Conservation (phyloP, 305 asterid species). For the Solanum hybrid region DNA sequence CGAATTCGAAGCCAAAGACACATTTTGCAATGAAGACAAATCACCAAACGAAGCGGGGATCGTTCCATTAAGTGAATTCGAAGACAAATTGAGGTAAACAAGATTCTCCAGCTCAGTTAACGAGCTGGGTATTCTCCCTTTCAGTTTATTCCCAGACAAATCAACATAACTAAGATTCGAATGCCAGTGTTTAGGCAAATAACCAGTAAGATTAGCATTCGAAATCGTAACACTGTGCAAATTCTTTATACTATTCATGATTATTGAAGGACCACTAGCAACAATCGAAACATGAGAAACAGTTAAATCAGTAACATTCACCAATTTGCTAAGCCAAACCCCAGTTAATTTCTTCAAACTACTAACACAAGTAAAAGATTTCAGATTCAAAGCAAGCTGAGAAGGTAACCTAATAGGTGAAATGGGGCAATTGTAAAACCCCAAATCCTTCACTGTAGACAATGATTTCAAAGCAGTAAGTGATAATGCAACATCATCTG, state of each 20-base stretch:
- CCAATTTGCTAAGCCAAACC: conserved; percentile 53
- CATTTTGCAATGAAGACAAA: conserved; percentile 37
- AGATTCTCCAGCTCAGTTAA: conserved; percentile 56
- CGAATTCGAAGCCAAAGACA: conserved; percentile 54
- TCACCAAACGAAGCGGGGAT: conserved; percentile 75
- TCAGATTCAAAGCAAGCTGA: conserved; percentile 48
- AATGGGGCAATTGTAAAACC: not conserved
- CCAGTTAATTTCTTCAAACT: conserved; percentile 69
- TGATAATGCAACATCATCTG: conserved; percentile 67
- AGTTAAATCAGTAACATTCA: conserved; percentile 46
- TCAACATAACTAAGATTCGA: conserved; percentile 55
- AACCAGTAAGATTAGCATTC: conserved; percentile 55
- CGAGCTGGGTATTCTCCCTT: conserved; percentile 59
- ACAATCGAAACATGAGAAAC: conserved; percentile 41
- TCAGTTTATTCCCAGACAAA: conserved; percentile 52
- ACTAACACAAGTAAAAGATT: conserved; percentile 51
- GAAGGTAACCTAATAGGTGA: conserved; percentile 37
- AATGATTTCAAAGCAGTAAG: conserved; percentile 66
- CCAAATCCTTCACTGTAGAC: conserved; percentile 6
- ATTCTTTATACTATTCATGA: conserved; percentile 36
- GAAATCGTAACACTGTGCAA: conserved; percentile 46
- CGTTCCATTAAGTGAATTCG: conserved; percentile 55
- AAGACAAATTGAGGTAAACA: conserved; percentile 48
- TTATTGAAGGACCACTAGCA: conserved; percentile 55
- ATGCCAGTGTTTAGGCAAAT: conserved; percentile 59